Evolutionary conservation across 2,329 filamentous ascomycete genomes (phyloP).

Genomic region (Neurospora sp.): DNA sequence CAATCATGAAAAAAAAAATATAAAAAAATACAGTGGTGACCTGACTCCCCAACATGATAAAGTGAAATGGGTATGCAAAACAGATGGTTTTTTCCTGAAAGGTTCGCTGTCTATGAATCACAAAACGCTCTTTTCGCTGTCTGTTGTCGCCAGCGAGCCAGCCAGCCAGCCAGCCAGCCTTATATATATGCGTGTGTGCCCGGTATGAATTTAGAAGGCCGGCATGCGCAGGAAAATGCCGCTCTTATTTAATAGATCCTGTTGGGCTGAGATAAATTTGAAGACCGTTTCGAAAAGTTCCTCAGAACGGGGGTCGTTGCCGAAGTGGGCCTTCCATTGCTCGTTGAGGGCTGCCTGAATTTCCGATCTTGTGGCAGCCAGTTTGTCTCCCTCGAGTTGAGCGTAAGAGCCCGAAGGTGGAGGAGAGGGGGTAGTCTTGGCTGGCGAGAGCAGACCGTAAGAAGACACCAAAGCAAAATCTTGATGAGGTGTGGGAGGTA

Average conservation of each 20-base stretch:
- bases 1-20: not conserved
- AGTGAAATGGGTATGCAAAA: not conserved
- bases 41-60: not conserved
- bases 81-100: not conserved
- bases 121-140: not conserved
- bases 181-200: not conserved
- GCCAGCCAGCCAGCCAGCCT: not conserved
- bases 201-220: not conserved
- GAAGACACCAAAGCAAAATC: not conserved
- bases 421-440: not conserved
- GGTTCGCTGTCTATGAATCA: not conserved
- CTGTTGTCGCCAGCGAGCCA: not conserved
- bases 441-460: not conserved
- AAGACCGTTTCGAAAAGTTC: not conserved
- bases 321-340: not conserved
- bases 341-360: not conserved
- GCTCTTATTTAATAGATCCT: no score
- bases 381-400: not conserved
- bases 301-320: not conserved
- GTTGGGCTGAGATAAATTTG: not conserved
- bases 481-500: not conserved
- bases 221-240: not conserved
- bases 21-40: not conserved
- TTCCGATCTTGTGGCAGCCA: not conserved
- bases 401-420: not conserved